Percentiles rank a stretch among this genome's conserved stretches.
phyloP scores from a whole-genome alignment of 768 basidiomycete genomes.

The Rhodotorula babjevae region DNA sequence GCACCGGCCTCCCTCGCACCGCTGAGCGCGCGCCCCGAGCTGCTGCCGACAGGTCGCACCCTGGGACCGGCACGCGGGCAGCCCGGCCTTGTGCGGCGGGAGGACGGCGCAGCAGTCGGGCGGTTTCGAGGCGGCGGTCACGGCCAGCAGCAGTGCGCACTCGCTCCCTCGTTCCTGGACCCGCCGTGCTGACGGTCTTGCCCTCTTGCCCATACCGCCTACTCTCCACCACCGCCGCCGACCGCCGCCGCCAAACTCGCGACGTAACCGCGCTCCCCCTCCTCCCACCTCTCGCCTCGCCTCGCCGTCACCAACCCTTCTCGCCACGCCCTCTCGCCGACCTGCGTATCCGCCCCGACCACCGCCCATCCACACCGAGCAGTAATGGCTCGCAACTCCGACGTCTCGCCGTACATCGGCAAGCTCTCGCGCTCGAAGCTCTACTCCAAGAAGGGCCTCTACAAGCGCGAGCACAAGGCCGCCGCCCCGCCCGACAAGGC shows the following conservation, averaged over 20 bases:
- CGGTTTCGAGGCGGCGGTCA: too few relatives aligned
- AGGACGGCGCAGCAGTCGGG: too few relatives aligned
- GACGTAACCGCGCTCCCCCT: neutral
- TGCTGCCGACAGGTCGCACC: too few relatives aligned
- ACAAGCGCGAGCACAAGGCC: slow-evolving; percentile 66
- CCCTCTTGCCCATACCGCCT: neutral
- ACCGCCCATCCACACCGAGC: neutral
- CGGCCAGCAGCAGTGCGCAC: neutral
- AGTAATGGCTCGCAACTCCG: slow-evolving; percentile 54
- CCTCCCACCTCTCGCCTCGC: too few relatives aligned
- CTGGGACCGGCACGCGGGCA: too few relatives aligned
- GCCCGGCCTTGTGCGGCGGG: too few relatives aligned
- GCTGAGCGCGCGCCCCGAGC: too few relatives aligned
- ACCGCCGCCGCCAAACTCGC: neutral
- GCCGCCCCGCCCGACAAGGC: slow-evolving; percentile 60
- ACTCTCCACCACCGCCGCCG: too few relatives aligned
- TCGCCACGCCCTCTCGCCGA: neutral
- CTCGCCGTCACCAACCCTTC: too few relatives aligned
- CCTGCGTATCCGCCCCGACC: neutral
- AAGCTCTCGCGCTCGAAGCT: slow-evolving; percentile 78
- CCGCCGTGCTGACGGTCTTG: neutral
- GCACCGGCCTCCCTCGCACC: neutral
- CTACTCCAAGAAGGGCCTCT: slow-evolving; percentile 71
- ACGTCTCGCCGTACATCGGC: slow-evolving; percentile 74
- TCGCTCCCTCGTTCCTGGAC: too few relatives aligned